phyloP scores from a whole-genome alignment of 805 yeast species.

The Metschnikowia shivogae region DNA sequence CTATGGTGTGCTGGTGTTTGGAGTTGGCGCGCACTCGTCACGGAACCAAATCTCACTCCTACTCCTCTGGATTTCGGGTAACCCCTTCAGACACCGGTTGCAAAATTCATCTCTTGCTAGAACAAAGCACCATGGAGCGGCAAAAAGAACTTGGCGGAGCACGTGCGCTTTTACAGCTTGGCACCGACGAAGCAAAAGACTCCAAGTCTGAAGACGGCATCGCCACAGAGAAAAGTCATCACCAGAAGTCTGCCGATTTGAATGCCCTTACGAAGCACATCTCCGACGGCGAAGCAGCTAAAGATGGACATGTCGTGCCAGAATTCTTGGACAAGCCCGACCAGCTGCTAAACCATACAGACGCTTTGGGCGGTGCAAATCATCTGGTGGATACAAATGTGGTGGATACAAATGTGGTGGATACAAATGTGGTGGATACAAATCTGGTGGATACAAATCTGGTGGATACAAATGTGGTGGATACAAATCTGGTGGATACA shows the following conservation, averaged over 20 bases:
- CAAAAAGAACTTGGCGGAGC: constrained; percentile 45
- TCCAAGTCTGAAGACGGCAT: not conserved
- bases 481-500: too few relatives aligned
- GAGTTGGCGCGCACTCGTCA: constrained; percentile 2
- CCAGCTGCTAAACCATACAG: constrained; percentile 22
- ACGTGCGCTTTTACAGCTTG: constrained; percentile 41
- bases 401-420: too few relatives aligned
- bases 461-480: too few relatives aligned
- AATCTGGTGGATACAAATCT: too few relatives aligned
- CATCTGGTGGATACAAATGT: too few relatives aligned
- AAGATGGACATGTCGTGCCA: not conserved
- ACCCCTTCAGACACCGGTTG: constrained; percentile 18
- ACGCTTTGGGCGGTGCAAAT: constrained; percentile 1
- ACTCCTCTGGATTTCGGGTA: constrained; percentile 15
- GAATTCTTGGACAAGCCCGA: constrained; percentile 23
- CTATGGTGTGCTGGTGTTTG: not conserved
- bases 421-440: too few relatives aligned
- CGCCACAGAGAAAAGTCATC: not conserved
- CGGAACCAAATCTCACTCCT: not conserved
- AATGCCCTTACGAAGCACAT: not conserved
- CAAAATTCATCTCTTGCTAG: constrained; percentile 8
- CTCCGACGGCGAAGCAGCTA: not conserved
- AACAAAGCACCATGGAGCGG: constrained; percentile 23
- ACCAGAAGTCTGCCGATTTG: not conserved
- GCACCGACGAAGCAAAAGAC: constrained; percentile 23